Evolutionary conservation across 495 filamentous ascomycete species (phyloP).

Genomic region (Lepraria neglecta): DNA sequence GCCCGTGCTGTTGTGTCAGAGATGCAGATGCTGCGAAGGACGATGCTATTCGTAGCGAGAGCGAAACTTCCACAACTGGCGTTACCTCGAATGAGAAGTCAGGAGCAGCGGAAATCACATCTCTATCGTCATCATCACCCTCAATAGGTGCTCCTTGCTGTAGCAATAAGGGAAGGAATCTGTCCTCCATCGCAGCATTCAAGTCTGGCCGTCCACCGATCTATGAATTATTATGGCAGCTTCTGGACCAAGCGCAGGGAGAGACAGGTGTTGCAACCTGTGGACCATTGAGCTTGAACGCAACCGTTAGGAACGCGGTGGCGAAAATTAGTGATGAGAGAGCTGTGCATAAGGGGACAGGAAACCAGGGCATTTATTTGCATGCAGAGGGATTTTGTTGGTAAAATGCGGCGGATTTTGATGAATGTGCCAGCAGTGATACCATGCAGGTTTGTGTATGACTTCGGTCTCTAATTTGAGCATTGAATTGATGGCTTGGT

Average conservation of each 20-base stretch:
- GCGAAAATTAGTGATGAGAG: conserved; percentile 74
- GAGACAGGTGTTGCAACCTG: conserved; percentile 83
- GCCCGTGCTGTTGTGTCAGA: conserved; percentile 25
- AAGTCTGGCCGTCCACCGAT: conserved; percentile 17
- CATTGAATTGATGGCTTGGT: too few species aligned
- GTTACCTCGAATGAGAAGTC: too few species aligned
- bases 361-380: conserved; percentile 67
- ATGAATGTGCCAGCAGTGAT: not conserved
- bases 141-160: conserved; percentile 3
- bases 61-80: not conserved
- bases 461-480: too few species aligned
- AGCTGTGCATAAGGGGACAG: conserved; percentile 84
- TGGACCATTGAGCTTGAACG: conserved; percentile 61
- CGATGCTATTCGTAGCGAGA: not conserved
- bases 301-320: conserved; percentile 58
- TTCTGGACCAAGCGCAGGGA: conserved; percentile 67
- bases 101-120: not conserved
- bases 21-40: not conserved
- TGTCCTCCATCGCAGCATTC: conserved; percentile 8
- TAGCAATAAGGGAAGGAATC: not conserved
- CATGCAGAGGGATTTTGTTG: conserved; percentile 36
- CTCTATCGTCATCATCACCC: not conserved
- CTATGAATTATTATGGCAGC: conserved; percentile 41
- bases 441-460: not conserved
- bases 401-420: not conserved